Evolutionary conservation across 2,329 filamentous ascomycete species (phyloP).

Genomic region (Colletotrichum viniferum): DNA sequence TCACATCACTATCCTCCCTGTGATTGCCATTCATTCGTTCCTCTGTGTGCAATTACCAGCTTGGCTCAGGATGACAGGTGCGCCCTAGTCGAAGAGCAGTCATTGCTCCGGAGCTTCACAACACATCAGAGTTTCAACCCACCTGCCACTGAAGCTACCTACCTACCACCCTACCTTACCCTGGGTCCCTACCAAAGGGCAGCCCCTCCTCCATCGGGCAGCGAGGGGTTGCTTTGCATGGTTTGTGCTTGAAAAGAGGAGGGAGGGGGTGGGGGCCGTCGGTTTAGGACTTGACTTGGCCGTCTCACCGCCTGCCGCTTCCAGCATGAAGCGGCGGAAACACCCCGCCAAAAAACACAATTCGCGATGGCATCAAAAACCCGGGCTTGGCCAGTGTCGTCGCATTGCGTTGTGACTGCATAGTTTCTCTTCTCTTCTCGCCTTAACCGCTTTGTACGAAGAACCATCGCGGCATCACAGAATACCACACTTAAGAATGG

Average conservation of each 20-base stretch:
- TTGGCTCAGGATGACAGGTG: background rate
- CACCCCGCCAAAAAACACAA: constrained; percentile 12
- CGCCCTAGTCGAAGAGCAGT: background rate
- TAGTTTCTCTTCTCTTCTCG: background rate
- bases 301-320: background rate
- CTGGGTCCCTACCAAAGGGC: background rate
- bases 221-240: background rate
- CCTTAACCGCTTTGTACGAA: background rate
- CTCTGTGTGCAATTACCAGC: background rate
- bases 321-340: background rate
- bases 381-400: background rate
- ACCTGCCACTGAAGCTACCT: background rate
- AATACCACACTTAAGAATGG: background rate
- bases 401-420: background rate
- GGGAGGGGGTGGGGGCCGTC: background rate
- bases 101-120: background rate
- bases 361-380: constrained; percentile 13
- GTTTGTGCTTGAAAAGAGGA: background rate
- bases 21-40: background rate
- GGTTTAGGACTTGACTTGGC: background rate
- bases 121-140: background rate
- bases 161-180: background rate
- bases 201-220: background rate
- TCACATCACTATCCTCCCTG: background rate
- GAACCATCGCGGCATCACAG: background rate